These are phyloP conservation scores for Globisporangium irregulare DNA, from an alignment of 352 stramenopile species.

Conservation along the genomic window DNA sequence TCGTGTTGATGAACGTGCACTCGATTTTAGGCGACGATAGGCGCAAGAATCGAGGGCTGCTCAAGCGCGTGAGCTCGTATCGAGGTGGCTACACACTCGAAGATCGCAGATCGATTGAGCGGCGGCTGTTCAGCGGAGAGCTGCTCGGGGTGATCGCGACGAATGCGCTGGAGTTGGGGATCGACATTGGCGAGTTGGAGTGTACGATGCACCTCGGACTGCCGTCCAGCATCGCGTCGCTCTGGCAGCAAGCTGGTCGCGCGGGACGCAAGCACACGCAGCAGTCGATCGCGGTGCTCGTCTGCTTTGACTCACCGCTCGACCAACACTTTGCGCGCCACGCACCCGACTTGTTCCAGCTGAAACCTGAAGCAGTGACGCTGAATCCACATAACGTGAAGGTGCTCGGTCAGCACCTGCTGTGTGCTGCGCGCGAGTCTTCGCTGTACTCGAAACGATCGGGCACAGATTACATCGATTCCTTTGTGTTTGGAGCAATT, in stretches of 20 bases:
- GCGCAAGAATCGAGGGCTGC: conserved; percentile 35
- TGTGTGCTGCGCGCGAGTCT: conserved; percentile 93
- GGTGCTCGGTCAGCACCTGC: conserved; percentile 90
- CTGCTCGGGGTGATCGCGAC: conserved; percentile 95
- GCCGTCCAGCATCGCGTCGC: conserved; percentile 88
- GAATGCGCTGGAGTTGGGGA: conserved; percentile 96
- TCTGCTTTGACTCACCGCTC: conserved; percentile 94
- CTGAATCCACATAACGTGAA: conserved; percentile 86
- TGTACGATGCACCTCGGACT: conserved; percentile 96
- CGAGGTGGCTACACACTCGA: conserved; percentile 94
- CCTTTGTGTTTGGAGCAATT: conserved; percentile 47
- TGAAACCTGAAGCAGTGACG: conserved; percentile 70
- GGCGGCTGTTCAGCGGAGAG: conserved; percentile 92
- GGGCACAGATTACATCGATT: conserved; percentile 57
- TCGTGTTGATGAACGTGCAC: conserved; percentile 88
- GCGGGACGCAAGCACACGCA: conserved; percentile 84
- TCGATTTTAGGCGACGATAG: conserved; percentile 47
- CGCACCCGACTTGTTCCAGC: conserved; percentile 59
- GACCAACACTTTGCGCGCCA: conserved; percentile 91
- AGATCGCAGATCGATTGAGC: conserved; percentile 92
- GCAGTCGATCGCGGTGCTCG: conserved; percentile 90
- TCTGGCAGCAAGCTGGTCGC: conserved; percentile 97
- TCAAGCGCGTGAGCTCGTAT: conserved; percentile 91
- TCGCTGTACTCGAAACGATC: conserved; percentile 78
- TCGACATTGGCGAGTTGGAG: conserved; percentile 94